Conservation (phyloP, 2,329 filamentous ascomycete species). For the Westerdykella sp. region DNA sequence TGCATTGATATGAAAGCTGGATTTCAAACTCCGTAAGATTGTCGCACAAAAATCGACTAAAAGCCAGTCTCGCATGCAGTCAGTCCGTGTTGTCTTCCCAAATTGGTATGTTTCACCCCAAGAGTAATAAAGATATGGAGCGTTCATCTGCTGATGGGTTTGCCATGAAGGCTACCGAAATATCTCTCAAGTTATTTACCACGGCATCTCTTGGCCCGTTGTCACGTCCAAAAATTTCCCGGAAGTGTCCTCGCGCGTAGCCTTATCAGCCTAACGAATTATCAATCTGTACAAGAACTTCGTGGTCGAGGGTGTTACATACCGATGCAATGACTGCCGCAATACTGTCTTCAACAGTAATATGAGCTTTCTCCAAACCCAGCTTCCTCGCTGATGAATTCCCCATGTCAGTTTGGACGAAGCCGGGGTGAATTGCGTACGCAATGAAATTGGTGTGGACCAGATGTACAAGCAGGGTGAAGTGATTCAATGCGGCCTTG, state of each 20-base stretch:
- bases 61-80: too few species aligned
- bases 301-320: not conserved
- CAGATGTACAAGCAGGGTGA: conserved; percentile 7
- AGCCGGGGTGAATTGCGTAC: conserved; percentile 8
- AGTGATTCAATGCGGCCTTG: conserved; percentile 13
- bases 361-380: conserved; percentile 5
- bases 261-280: conserved; percentile 1
- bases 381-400: conserved; percentile 2
- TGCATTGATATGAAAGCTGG: too few species aligned
- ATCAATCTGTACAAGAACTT: not conserved
- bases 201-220: too few species aligned
- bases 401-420: conserved; percentile 13
- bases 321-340: not conserved
- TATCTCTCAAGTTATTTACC: too few species aligned
- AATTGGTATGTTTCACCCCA: not conserved
- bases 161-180: too few species aligned
- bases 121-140: not conserved
- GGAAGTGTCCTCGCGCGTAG: conserved; percentile 4
- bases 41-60: too few species aligned
- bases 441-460: conserved; percentile 8
- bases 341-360: conserved; percentile 7
- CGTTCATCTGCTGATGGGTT: too few species aligned
- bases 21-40: too few species aligned
- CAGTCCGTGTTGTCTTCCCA: too few species aligned
- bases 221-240: conserved; percentile 5